Base-by-base conservation (phyloP, 129 eudicot genomes). In the Artemisia tridentata region DNA sequence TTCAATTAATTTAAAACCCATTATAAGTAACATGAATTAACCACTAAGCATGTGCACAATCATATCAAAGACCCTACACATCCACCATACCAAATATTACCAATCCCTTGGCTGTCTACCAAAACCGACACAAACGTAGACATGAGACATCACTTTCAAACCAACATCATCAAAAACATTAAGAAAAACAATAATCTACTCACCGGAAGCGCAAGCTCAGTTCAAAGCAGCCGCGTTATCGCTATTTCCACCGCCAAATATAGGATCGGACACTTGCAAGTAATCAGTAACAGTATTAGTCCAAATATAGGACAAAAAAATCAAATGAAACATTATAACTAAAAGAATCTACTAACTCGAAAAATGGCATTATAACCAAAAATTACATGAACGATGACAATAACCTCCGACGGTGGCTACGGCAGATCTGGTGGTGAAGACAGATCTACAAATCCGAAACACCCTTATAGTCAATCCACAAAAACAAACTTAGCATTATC, bases 191-290 rank as follows among this genome's bases (percentile, higher is more conserved):
- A n/a, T n/a, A 80, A 20, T 19, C 11, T 18, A 58, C 90, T 81
- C 84, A 92, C 98, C 90, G 95, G 98, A 71, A 92, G 88, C 11
- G 90, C 74, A 50, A 88, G 84, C 69, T 86, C 93, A 0, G 93
- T 80, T 16, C 75, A 92, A 86, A 78, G 76, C 85, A 21, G 93
- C 74, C 17, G 81, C 83, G 2, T 72, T 48, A 41, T 65, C 75
- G 19, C 63, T 41, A 61, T 75, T 70, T 62, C 55, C 63, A 53
- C 78, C 83, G 50, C 81, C 60, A 73, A 88, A 84, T 48, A 86
- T 60, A 10, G 96, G 75, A 69, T 82, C 85, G 7, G 86, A 53
- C 13, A 72, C 78, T 54, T 79, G 84, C 75, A 91, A 73, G 11
- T 68, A 81, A 12, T 68, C 84, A 2, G 81, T 80, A 34, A 8